Conservation (phyloP, 2,329 filamentous ascomycete species). For the Huntiella savannae region DNA sequence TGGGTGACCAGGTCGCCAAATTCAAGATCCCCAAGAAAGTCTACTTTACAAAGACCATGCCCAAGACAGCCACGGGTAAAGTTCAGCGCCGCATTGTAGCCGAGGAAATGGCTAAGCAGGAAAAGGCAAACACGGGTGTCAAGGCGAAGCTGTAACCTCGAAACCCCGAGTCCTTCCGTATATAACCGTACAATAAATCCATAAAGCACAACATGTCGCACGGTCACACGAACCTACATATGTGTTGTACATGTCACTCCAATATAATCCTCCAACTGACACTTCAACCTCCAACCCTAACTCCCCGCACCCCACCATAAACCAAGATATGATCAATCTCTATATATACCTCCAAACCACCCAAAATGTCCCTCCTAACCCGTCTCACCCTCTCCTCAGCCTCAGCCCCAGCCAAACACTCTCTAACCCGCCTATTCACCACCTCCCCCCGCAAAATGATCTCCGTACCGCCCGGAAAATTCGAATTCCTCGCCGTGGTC, state of each 20-base stretch:
- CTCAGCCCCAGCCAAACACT: not conserved
- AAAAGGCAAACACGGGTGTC: slow-evolving; percentile 22
- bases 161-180: not conserved
- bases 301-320: not conserved
- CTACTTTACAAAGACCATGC: slow-evolving; percentile 69
- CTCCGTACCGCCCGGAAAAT: slow-evolving; percentile 20
- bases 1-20: slow-evolving; percentile 52
- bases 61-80: slow-evolving; percentile 84
- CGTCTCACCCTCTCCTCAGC: not conserved
- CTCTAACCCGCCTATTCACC: not conserved
- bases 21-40: slow-evolving; percentile 78
- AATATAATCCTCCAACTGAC: not conserved
- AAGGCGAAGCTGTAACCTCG: not conserved
- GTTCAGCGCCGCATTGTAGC: slow-evolving; percentile 75
- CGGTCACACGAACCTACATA: not conserved
- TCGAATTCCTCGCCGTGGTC: slow-evolving; percentile 50
- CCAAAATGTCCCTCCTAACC: not conserved
- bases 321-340: not conserved
- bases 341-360: not conserved
- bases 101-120: slow-evolving; percentile 62
- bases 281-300: not conserved
- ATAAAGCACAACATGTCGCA: not conserved
- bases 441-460: slow-evolving; percentile 16
- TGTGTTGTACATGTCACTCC: not conserved
- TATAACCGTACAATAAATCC: not conserved